Evolutionary conservation across 345 rosid genomes (phyloP), one percentile per base, ranked within the genome.

Genomic region (Rubroshorea leprosula): DNA sequence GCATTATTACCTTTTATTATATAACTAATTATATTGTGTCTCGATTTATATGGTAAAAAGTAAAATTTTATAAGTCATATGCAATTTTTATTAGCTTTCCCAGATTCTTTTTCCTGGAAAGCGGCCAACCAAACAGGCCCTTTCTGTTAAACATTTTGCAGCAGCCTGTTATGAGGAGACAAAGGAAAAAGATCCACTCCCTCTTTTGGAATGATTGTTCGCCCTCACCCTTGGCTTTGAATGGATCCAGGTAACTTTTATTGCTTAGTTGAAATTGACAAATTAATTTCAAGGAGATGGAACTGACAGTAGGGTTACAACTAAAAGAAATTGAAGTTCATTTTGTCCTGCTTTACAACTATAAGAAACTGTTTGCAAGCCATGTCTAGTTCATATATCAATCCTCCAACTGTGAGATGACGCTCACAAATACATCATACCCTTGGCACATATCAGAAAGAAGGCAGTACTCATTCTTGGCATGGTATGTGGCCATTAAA

Each of bases 151-250:
- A 44, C 47, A 13, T 10, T 14, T 44, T 44, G 47, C 47, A 93
- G 99, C 96, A n/a, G n/a, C n/a, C 49, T 89, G 98, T 96, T 92
- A 92, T 16, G 86, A 92, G 70, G 76, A 83, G 98, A 75, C 96
- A 89, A 66, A 84, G 89, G 98, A 92, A 80, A 68, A 89, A 89
- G 79, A 89, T 92, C 39, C 89, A 92, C 77, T 92, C 96, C 26
- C 97, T 4, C 93, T 92, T 17, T 81, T 92, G 24, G 97, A 92
- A 89, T 95, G 97, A 25, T 72, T 92, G 49, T 75, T 89, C 64
- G 95, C 89, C 8, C 82, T 92, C 47, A 89, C 86, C 79, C 97
- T 89, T 19, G 96, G 98, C 60, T 81, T 86, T 46, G 95, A 89
- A 68, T 92, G 97, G 98, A 81, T 86, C 59, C 87, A 84, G 94